Conservation (phyloP, 2,329 filamentous ascomycete species). For the Magnaporthales sp. region DNA sequence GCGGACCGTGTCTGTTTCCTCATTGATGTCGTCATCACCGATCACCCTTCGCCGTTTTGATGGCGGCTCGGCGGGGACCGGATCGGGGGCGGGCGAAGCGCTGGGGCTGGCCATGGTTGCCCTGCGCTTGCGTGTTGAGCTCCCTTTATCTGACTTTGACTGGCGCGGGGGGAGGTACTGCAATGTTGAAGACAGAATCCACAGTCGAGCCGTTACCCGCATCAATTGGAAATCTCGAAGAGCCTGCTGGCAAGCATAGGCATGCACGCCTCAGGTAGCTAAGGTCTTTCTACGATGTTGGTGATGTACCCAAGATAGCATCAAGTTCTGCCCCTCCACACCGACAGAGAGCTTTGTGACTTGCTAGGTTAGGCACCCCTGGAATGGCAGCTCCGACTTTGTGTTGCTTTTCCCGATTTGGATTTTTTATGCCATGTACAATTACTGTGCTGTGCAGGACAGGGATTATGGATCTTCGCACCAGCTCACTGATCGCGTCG, state of each 20-base stretch:
- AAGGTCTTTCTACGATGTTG: neutral
- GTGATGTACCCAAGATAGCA: neutral
- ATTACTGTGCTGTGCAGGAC: neutral
- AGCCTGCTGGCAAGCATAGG: neutral
- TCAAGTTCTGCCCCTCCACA: constrained; percentile 1
- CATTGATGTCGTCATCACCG: neutral
- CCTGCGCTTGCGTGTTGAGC: neutral
- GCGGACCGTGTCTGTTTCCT: neutral
- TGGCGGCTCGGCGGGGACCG: neutral
- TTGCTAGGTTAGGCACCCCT: neutral
- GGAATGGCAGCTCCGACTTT: neutral
- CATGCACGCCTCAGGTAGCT: neutral
- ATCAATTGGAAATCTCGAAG: neutral
- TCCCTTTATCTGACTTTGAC: neutral
- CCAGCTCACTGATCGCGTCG: neutral
- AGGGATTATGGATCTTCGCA: neutral
- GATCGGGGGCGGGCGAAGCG: neutral
- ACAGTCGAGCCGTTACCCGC: neutral
- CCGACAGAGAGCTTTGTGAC: neutral
- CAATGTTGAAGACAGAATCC: neutral
- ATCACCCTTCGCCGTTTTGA: neutral
- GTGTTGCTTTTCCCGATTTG: neutral
- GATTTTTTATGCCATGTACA: neutral
- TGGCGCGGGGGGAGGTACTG: neutral
- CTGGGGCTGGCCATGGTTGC: neutral